These are phyloP conservation scores for Salix arbutifolia DNA, from an alignment of 345 rosid genomes.

Conservation along the genomic window DNA sequence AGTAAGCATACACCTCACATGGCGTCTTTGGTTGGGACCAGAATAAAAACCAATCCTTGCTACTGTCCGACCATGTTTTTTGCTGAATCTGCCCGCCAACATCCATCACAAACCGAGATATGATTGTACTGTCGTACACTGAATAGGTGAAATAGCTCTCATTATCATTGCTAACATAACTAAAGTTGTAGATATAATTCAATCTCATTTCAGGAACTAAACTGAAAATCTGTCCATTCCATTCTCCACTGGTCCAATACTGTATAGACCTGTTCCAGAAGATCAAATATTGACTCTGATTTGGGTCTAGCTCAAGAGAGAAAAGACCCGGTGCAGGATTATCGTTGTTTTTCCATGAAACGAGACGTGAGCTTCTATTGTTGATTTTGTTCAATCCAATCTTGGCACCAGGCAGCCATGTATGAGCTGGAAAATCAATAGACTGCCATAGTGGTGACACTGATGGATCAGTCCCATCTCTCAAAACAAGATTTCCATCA, in stretches of 20 bases:
- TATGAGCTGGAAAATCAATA: constrained; percentile 56
- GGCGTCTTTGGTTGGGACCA: constrained; percentile 70
- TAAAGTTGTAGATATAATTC: constrained; percentile 50
- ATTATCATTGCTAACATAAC: constrained; percentile 29
- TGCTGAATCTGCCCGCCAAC: constrained; percentile 60
- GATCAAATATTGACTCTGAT: constrained; percentile 46
- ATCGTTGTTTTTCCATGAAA: constrained; percentile 56
- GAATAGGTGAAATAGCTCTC: constrained; percentile 67
- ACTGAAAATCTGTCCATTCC: constrained; percentile 50
- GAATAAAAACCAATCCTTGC: constrained; percentile 51
- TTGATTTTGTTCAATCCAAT: constrained; percentile 43
- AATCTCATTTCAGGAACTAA: constrained; percentile 66
- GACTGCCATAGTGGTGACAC: constrained; percentile 55
- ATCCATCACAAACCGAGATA: constrained; percentile 51
- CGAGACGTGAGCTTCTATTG: constrained; percentile 31
- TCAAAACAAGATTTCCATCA: constrained; percentile 59
- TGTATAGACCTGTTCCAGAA: constrained; percentile 44
- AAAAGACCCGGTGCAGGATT: constrained; percentile 74
- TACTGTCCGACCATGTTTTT: constrained; percentile 29
- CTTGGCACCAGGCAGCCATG: constrained; percentile 75
- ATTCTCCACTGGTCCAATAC: constrained; percentile 65
- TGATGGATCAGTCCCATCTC: constrained; percentile 24
- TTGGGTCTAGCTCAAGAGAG: constrained; percentile 57
- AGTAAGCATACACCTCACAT: constrained; percentile 63
- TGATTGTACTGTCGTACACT: constrained; percentile 14